Evolutionary conservation across 768 basidiomycete species (phyloP), one percentile per base, ranked within the genome.

Genomic region (Mycena albidolilacea): DNA sequence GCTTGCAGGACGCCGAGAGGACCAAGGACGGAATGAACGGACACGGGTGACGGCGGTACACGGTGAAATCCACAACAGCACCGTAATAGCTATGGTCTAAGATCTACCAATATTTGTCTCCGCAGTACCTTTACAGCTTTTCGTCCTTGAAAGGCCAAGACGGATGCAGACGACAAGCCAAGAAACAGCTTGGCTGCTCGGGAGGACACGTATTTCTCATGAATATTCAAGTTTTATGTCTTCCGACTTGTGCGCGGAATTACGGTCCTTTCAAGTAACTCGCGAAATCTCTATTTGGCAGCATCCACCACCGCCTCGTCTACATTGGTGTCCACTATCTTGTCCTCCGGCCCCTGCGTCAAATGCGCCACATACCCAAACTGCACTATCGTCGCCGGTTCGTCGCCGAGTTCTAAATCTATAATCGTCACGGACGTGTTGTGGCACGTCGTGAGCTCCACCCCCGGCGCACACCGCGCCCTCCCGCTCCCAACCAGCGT

Each of bases 391-490:
- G 76, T 79, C 37, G 87, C 89, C 70, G 76, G 76, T 38, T 84
- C 79, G 39, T 78, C 64, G 11, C 59, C 59, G 46, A 80, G 77
- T 21, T 82, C 78, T 57, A 94, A 76, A 68, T 93, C 92, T 30
- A 94, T 80, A 17, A 90, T 80, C 30, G 90, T 89, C 61, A 95
- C 85, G 5, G 88, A 88, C 48, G 87, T 83, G 78, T 93, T 93
- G 65, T 81, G 79, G 77, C 87, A 89, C 62, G 77, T 75, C 72
- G 78, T 75, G 48, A 85, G 68, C 15, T 78, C 75, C 35, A 86
- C 82, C 1, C 83, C 83, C 17, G 81, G 77, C 30, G 79, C 84
- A 66, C 83, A 84, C 60, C 67, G 74, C 64, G 87, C 74, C 75
- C 83, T 79, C 43, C 85, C 78, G 55, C 84, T 85, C 23, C 82